These are phyloP conservation scores for Astragalus membranaceus DNA, from an alignment of 306 rosid genomes.

Conservation along the genomic window DNA sequence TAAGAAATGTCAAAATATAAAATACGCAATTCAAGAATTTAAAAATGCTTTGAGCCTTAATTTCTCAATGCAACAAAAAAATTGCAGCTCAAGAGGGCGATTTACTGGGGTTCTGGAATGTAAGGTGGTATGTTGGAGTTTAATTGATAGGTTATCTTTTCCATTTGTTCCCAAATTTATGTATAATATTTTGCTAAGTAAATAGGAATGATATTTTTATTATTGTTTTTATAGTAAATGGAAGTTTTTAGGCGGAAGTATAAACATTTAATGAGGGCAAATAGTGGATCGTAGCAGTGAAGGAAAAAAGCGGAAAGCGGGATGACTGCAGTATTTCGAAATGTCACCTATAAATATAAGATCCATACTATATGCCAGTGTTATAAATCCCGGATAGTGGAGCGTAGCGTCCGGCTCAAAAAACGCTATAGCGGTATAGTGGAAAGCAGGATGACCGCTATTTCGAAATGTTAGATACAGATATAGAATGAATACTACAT, in stretches of 20 bases:
- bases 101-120: neutral
- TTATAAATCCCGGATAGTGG: too few species aligned
- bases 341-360: too few species aligned
- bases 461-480: too few species aligned
- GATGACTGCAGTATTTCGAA: too few species aligned
- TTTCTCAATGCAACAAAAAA: neutral
- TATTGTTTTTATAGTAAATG: neutral
- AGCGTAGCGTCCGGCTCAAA: too few species aligned
- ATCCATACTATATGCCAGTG: too few species aligned
- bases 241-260: conserved; percentile 1
- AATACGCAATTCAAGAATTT: neutral
- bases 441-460: too few species aligned
- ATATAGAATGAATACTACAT: too few species aligned
- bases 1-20: neutral
- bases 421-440: too few species aligned
- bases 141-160: neutral
- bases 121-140: neutral
- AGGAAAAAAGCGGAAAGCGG: too few species aligned
- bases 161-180: neutral
- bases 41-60: neutral
- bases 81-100: neutral
- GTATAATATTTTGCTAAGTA: neutral
- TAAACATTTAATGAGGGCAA: neutral
- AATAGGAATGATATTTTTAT: neutral
- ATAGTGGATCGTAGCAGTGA: too few species aligned